Conservation (phyloP, 2,329 filamentous ascomycete genomes). For the Macrophomina tecta region DNA sequence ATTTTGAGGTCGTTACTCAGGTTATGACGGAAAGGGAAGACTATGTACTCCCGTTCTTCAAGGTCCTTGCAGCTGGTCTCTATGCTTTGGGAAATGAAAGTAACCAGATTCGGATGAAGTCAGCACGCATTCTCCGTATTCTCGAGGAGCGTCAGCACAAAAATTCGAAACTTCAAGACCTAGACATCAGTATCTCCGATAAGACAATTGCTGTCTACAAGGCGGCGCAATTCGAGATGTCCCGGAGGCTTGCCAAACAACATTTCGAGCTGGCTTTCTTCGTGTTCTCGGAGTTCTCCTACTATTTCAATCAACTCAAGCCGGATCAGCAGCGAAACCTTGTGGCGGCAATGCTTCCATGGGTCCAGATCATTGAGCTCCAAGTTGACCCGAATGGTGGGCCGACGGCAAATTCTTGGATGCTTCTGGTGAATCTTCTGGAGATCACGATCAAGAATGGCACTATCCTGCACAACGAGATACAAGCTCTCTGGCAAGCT, state of each 20-base stretch:
- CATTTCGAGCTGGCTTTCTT: slow-evolving; percentile 89
- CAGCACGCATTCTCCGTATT: slow-evolving; percentile 77
- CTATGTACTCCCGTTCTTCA: slow-evolving; percentile 88
- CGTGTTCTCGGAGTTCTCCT: slow-evolving; percentile 93
- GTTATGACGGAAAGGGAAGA: slow-evolving; percentile 84
- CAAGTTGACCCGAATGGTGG: slow-evolving; percentile 91
- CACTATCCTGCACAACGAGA: slow-evolving; percentile 88
- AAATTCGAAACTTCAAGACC: slow-evolving; percentile 92
- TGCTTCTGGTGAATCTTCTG: slow-evolving; percentile 90
- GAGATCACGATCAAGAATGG: slow-evolving; percentile 96
- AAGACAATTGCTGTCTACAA: slow-evolving; percentile 99
- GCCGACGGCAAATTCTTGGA: slow-evolving; percentile 89
- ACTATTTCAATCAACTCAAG: slow-evolving; percentile 87
- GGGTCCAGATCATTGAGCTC: slow-evolving; percentile 93
- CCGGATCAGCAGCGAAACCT: slow-evolving; percentile 88
- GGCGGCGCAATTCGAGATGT: slow-evolving; percentile 94
- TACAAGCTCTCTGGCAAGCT: slow-evolving; percentile 96
- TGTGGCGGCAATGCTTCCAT: slow-evolving; percentile 91
- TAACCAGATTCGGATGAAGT: slow-evolving; percentile 86
- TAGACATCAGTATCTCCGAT: slow-evolving; percentile 97
- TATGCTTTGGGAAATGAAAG: slow-evolving; percentile 93
- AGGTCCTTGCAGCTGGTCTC: slow-evolving; percentile 82
- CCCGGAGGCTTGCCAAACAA: slow-evolving; percentile 84
- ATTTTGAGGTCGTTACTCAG: slow-evolving; percentile 89
- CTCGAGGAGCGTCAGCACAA: slow-evolving; percentile 83